Percentiles rank a stretch among this genome's conserved stretches.
These are phyloP conservation scores for Lablab purpureus DNA, from an alignment of 306 rosid genomes.

Conservation along the genomic window DNA sequence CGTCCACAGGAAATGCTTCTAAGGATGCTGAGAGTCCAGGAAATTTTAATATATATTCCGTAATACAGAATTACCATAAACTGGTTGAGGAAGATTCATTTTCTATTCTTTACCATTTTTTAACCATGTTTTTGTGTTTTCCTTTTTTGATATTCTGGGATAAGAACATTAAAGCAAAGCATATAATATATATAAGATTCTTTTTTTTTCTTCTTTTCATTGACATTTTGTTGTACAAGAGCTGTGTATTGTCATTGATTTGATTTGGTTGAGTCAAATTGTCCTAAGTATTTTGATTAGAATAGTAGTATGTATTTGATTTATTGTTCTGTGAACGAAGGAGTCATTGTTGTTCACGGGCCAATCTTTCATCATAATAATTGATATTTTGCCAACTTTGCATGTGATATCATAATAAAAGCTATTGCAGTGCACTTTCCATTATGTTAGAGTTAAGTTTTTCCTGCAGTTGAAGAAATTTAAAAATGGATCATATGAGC, in stretches of 20 bases:
- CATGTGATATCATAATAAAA: not conserved
- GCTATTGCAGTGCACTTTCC: not conserved
- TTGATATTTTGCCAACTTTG: conserved; percentile 11
- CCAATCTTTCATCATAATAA: conserved; percentile 9
- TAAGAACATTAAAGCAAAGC: conserved; percentile 67
- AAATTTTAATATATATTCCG: conserved; percentile 51
- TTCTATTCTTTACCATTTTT: conserved; percentile 45
- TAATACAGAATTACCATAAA: conserved; percentile 57
- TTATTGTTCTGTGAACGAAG: conserved; percentile 32
- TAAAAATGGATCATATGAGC: conserved; percentile 12
- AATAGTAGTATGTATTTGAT: conserved; percentile 28
- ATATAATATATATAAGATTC: conserved; percentile 58
- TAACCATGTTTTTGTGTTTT: conserved; percentile 58
- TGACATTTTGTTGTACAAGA: conserved; percentile 50
- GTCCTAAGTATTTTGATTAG: conserved; percentile 41
- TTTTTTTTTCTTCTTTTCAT: conserved; percentile 28
- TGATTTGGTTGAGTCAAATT: conserved; percentile 64
- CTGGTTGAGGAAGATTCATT: conserved; percentile 59
- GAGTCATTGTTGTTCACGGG: conserved; percentile 18
- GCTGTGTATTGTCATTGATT: conserved; percentile 58
- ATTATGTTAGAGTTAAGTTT: not conserved
- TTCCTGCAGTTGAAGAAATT: not conserved
- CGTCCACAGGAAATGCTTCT: conserved; percentile 99
- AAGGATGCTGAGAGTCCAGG: conserved; percentile 46
- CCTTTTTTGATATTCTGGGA: conserved; percentile 56